Evolutionary conservation across 805 yeast species (phyloP).

Genomic region (Tetrapisispora namnaoensis): DNA sequence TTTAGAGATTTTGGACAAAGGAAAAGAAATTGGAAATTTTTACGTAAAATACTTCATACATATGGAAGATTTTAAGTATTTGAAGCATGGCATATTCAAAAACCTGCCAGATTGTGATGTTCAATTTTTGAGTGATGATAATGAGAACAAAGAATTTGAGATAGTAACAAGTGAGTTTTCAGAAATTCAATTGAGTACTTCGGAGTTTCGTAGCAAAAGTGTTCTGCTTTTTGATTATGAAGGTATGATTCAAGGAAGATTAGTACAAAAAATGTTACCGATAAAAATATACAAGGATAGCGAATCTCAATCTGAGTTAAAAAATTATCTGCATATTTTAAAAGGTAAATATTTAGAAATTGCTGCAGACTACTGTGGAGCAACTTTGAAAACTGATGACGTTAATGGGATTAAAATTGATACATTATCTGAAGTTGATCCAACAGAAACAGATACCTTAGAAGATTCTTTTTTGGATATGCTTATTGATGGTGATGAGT

Average conservation of each 20-base stretch:
- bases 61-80: not conserved
- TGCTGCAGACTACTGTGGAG: not conserved
- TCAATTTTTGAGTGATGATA: not conserved
- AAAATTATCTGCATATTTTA: not conserved
- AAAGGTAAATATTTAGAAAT: not conserved
- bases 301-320: not conserved
- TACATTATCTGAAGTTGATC: not conserved
- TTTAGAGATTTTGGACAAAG: no score
- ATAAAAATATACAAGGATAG: not conserved
- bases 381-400: not conserved
- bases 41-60: no score
- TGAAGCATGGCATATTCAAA: not conserved
- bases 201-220: not conserved
- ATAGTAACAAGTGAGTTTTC: not conserved
- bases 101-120: not conserved
- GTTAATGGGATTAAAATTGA: constrained; percentile 6
- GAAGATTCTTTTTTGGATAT: constrained; percentile 24
- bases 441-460: constrained; percentile 20
- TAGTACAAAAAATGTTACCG: not conserved
- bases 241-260: not conserved
- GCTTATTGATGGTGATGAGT: constrained; percentile 5
- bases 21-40: no score
- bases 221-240: not conserved
- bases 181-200: not conserved
- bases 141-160: not conserved